phyloP scores from a whole-genome alignment of 176 grass and related monocot genomes.

The Eleusine coracana region DNA sequence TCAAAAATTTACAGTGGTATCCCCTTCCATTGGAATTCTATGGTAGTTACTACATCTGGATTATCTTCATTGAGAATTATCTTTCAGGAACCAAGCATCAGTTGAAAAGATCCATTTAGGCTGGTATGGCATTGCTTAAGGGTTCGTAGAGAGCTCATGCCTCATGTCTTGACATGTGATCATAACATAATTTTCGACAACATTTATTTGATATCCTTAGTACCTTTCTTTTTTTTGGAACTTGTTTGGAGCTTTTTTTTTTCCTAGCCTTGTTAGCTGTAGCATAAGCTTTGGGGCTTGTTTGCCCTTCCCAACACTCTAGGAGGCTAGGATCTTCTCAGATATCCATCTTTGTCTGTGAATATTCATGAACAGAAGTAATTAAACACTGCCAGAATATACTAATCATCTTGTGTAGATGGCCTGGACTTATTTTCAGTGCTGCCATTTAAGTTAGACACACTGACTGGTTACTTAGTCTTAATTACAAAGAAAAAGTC shows the following conservation, averaged over 20 bases:
- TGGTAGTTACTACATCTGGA: no score
- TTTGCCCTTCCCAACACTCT: neutral
- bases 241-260: neutral
- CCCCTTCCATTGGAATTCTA: no score
- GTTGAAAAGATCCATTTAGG: no score
- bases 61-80: no score
- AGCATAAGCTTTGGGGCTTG: slow-evolving; percentile 1
- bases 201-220: slow-evolving; percentile 19
- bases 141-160: no score
- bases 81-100: no score
- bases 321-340: neutral
- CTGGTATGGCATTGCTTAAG: no score
- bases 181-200: neutral
- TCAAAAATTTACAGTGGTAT: no score
- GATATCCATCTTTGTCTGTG: neutral
- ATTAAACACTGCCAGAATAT: slow-evolving; percentile 4
- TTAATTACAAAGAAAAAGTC: neutral
- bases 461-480: slow-evolving; percentile 17
- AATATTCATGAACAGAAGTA: neutral
- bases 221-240: neutral
- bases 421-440: neutral
- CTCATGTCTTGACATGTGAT: no score
- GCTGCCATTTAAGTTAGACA: neutral
- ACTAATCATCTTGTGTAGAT: neutral
- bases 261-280: neutral